Conservation (phyloP, 2,329 filamentous ascomycete species). For the Plectosphaerella cucumerina region DNA sequence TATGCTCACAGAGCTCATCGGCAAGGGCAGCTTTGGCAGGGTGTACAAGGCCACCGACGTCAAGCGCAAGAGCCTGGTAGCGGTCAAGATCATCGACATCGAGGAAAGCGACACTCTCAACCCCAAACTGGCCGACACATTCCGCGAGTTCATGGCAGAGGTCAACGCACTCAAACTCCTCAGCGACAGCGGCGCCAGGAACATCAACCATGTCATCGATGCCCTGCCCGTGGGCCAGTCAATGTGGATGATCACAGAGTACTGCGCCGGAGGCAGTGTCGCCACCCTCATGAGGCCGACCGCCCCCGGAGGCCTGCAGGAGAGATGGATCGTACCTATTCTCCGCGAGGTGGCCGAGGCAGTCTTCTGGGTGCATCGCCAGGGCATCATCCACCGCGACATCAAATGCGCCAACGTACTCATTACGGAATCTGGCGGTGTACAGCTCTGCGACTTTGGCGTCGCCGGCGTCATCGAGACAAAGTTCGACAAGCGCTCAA, state of each 20-base stretch:
- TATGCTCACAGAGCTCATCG: slow-evolving; percentile 67
- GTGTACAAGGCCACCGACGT: slow-evolving; percentile 62
- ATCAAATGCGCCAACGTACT: slow-evolving; percentile 78
- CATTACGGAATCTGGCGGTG: slow-evolving; percentile 69
- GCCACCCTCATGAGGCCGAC: slow-evolving; percentile 68
- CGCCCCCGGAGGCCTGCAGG: slow-evolving; percentile 58
- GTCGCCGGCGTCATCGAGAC: slow-evolving; percentile 75
- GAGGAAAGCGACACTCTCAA: slow-evolving; percentile 70
- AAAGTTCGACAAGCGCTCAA: slow-evolving; percentile 72
- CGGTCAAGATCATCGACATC: slow-evolving; percentile 80
- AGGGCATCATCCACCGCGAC: slow-evolving; percentile 67
- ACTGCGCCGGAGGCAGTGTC: slow-evolving; percentile 80
- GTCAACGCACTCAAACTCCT: slow-evolving; percentile 67
- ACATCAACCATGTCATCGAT: slow-evolving; percentile 79
- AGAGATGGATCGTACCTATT: slow-evolving; percentile 68
- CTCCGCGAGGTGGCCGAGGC: slow-evolving; percentile 63
- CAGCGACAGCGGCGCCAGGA: slow-evolving; percentile 68
- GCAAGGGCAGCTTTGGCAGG: slow-evolving; percentile 69
- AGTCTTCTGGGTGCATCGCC: slow-evolving; percentile 62
- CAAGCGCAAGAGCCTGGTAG: slow-evolving; percentile 53
- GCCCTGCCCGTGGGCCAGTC: slow-evolving; percentile 72
- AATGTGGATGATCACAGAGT: slow-evolving; percentile 86
- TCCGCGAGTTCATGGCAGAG: slow-evolving; percentile 66
- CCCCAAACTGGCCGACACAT: slow-evolving; percentile 61
- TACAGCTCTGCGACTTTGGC: slow-evolving; percentile 83